Evolutionary conservation across 2,329 filamentous ascomycete species (phyloP).

Genomic region (Xylariaceae sp.): DNA sequence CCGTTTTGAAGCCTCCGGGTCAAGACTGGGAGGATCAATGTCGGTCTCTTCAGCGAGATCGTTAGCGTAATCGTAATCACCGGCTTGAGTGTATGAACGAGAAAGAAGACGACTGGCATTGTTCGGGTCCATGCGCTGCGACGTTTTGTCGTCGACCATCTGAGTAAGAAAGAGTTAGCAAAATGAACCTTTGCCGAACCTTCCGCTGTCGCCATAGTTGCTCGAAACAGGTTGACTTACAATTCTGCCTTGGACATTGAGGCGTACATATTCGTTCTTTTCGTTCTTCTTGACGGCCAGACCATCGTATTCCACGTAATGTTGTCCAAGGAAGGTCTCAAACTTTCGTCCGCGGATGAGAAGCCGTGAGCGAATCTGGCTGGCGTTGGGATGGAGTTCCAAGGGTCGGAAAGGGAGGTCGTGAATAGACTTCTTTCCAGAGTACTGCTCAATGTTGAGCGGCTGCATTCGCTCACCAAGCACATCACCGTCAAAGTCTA

Average conservation of each 20-base stretch:
- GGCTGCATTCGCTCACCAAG: constrained; percentile 27
- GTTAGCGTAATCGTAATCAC: no score
- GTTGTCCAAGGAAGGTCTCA: constrained; percentile 32
- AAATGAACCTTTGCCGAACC: background rate
- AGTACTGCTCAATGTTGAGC: constrained; percentile 29
- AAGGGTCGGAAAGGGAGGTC: constrained; percentile 32
- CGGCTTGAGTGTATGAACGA: no score
- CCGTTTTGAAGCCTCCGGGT: constrained; percentile 5
- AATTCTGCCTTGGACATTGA: constrained; percentile 32
- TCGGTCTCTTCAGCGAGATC: no score
- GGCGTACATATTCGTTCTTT: constrained; percentile 14
- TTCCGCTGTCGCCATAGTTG: background rate
- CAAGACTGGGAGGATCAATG: no score
- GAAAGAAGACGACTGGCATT: constrained; percentile 21
- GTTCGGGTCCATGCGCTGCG: constrained; percentile 29
- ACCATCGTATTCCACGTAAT: constrained; percentile 35
- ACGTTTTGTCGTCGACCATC: constrained; percentile 37
- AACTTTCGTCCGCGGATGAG: constrained; percentile 34
- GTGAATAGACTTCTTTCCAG: constrained; percentile 24
- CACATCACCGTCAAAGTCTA: constrained; percentile 37
- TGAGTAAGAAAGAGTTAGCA: constrained; percentile 2
- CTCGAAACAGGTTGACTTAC: constrained; percentile 1
- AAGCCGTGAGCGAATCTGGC: constrained; percentile 15
- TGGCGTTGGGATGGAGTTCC: constrained; percentile 25
- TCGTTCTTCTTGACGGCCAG: constrained; percentile 21